These are phyloP conservation scores for Candida anglica DNA, from an alignment of 805 yeast genomes.

Conservation along the genomic window DNA sequence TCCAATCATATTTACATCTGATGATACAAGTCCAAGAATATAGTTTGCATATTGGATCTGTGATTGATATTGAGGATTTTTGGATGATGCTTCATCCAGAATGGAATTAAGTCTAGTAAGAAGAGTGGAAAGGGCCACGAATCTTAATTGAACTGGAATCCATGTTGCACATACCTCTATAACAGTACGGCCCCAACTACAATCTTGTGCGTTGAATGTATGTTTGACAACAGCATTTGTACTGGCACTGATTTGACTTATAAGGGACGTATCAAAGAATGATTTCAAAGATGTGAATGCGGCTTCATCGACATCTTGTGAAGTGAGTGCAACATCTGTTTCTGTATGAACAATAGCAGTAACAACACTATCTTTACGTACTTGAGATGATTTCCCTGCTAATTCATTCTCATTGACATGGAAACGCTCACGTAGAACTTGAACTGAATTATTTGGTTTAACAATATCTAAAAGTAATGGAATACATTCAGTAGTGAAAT, in stretches of 20 bases:
- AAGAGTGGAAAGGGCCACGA: slow-evolving; percentile 51
- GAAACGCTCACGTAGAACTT: not conserved
- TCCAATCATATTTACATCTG: slow-evolving; percentile 82
- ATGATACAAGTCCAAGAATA: slow-evolving; percentile 59
- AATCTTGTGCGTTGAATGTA: slow-evolving; percentile 30
- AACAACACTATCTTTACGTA: not conserved
- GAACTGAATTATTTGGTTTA: slow-evolving; percentile 4
- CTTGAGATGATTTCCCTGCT: not conserved
- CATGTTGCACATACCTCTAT: slow-evolving; percentile 66
- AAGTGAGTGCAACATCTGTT: slow-evolving; percentile 1
- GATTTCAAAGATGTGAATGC: slow-evolving; percentile 49
- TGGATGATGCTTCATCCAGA: slow-evolving; percentile 13
- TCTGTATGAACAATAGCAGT: not conserved
- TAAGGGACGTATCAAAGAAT: slow-evolving; percentile 60
- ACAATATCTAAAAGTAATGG: slow-evolving; percentile 37
- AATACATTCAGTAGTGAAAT: slow-evolving; percentile 29
- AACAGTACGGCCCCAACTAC: slow-evolving; percentile 52
- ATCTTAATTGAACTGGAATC: slow-evolving; percentile 78
- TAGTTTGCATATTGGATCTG: slow-evolving; percentile 42
- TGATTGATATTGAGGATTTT: slow-evolving; percentile 10
- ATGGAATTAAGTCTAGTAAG: slow-evolving; percentile 23
- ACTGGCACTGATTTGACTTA: slow-evolving; percentile 56
- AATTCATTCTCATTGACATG: slow-evolving; percentile 6
- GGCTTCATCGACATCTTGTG: slow-evolving; percentile 41
- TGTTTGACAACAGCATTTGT: slow-evolving; percentile 47